These are phyloP conservation scores for Suillus plorans DNA, from an alignment of 768 basidiomycete genomes.

Conservation along the genomic window DNA sequence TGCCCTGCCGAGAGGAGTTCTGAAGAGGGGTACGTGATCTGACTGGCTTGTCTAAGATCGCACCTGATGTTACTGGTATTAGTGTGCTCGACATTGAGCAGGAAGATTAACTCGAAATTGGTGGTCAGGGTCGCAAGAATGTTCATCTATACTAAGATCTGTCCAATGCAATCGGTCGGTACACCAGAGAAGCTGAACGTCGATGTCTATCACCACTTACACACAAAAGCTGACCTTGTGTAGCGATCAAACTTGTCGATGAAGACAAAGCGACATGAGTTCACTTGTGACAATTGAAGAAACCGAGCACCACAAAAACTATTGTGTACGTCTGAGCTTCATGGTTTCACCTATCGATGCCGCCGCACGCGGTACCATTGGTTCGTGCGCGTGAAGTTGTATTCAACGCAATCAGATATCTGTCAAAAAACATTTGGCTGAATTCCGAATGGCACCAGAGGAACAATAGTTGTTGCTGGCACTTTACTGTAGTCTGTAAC, in stretches of 20 bases:
- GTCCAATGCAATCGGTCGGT: neutral
- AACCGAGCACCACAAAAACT: neutral
- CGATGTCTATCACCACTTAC: neutral
- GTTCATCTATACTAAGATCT: neutral
- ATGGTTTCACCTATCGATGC: neutral
- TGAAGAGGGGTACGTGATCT: constrained; percentile 67
- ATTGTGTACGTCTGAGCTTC: neutral
- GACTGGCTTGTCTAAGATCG: neutral
- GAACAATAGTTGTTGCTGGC: neutral
- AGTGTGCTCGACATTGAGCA: neutral
- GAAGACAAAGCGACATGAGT: neutral
- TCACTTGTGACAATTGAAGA: neutral
- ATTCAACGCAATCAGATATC: neutral
- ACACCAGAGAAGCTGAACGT: neutral
- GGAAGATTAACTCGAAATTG: neutral
- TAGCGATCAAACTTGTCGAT: neutral
- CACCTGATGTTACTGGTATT: neutral
- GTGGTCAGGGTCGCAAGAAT: neutral
- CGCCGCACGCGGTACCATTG: neutral
- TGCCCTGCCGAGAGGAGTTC: constrained; percentile 83
- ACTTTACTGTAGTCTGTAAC: neutral
- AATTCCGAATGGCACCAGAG: neutral
- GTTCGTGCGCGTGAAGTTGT: neutral
- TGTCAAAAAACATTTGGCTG: neutral
- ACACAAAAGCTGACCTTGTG: neutral